phyloP scores from a whole-genome alignment of 1,284 basidiomycete species.

The Boletellus sp. region DNA sequence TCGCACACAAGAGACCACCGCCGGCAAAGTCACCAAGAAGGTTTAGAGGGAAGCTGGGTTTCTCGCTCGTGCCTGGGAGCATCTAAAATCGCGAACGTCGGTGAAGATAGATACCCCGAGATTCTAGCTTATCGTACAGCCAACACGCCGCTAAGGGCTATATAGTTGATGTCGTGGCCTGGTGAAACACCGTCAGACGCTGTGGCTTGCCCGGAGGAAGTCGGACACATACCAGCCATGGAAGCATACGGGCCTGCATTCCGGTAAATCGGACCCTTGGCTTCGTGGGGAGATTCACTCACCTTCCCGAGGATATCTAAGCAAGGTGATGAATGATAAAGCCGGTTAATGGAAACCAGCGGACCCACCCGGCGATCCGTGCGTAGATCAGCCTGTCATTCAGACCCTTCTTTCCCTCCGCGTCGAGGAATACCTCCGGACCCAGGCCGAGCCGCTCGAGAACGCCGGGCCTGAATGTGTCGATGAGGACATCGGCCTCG shows the following conservation, averaged over 20 bases:
- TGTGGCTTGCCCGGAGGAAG: neutral
- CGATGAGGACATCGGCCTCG: slow-evolving; percentile 76
- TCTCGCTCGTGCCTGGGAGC: slow-evolving; percentile 60
- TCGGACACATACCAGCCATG: slow-evolving; percentile 56
- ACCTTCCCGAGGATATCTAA: slow-evolving; percentile 61
- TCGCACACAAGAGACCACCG: slow-evolving; percentile 69
- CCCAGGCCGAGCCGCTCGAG: slow-evolving; percentile 77
- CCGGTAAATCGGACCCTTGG: slow-evolving; percentile 15
- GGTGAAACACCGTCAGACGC: slow-evolving; percentile 6
- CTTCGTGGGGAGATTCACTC: slow-evolving; percentile 9
- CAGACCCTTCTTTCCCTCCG: slow-evolving; percentile 40
- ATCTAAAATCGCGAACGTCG: slow-evolving; percentile 42
- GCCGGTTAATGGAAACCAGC: neutral
- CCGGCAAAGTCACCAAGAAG: slow-evolving; percentile 82
- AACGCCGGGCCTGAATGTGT: slow-evolving; percentile 81
- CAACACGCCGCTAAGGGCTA: slow-evolving; percentile 77
- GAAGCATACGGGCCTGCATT: slow-evolving; percentile 55
- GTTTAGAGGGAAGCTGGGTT: slow-evolving; percentile 74
- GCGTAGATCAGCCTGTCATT: slow-evolving; percentile 65
- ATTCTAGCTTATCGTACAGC: slow-evolving; percentile 45
- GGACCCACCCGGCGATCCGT: slow-evolving; percentile 59
- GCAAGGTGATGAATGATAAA: neutral
- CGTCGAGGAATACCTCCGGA: slow-evolving; percentile 67
- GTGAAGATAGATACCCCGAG: neutral
- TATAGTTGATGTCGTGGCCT: slow-evolving; percentile 86